Conservation (phyloP, 1,284 basidiomycete species). For the Cryptococcus amylolentus region DNA sequence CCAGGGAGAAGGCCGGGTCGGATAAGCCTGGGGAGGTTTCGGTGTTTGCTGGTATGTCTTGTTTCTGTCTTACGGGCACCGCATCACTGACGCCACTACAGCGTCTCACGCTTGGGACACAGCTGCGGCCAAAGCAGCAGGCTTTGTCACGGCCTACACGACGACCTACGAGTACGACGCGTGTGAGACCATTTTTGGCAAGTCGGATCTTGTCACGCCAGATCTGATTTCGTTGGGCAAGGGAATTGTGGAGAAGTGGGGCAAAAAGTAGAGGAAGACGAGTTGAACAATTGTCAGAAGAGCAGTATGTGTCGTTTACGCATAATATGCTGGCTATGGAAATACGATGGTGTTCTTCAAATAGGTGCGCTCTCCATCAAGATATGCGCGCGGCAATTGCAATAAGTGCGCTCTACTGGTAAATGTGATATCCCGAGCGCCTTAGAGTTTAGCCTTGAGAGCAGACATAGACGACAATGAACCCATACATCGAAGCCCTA, state of each 20-base stretch:
- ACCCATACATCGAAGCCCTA: neutral
- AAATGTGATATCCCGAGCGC: too few relatives aligned
- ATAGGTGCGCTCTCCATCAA: too few relatives aligned
- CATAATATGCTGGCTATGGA: too few relatives aligned
- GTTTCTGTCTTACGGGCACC: neutral
- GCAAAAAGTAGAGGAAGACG: conserved; percentile 17
- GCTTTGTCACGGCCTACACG: conserved; percentile 30
- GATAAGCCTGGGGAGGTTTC: conserved; percentile 30
- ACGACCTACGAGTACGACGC: conserved; percentile 32
- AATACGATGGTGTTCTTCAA: too few relatives aligned
- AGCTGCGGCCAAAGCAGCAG: conserved; percentile 28
- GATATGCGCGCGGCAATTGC: too few relatives aligned
- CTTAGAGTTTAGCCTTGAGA: too few relatives aligned
- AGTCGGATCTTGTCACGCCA: conserved; percentile 22
- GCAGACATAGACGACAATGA: neutral
- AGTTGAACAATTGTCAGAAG: neutral
- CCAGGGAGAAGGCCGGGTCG: conserved; percentile 25
- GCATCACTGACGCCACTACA: neutral
- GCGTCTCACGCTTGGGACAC: conserved; percentile 31
- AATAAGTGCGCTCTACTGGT: too few relatives aligned
- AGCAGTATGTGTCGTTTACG: too few relatives aligned
- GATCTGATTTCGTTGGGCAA: conserved; percentile 22
- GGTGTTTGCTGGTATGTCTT: conserved; percentile 29
- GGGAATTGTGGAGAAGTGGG: conserved; percentile 34
- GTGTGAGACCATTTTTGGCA: conserved; percentile 27